Conservation (phyloP, 768 basidiomycete genomes). For the Mycena belliarum region DNA sequence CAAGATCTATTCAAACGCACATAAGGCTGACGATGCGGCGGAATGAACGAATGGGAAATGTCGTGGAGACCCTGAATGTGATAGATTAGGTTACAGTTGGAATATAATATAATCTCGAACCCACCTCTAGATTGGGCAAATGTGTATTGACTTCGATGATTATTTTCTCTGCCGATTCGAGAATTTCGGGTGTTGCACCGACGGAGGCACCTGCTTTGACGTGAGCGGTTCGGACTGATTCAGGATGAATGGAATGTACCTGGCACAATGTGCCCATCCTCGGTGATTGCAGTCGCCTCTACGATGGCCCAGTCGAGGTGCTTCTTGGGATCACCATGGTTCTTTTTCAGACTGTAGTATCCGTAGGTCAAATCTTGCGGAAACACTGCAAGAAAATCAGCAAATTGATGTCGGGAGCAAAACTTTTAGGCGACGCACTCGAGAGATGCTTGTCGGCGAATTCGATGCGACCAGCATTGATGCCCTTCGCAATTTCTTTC, state of each 20-base stretch:
- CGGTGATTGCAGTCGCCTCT: conserved; percentile 50
- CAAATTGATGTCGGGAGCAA: not conserved
- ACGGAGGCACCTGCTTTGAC: too few species aligned
- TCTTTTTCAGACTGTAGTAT: conserved; percentile 45
- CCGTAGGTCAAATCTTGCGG: conserved; percentile 51
- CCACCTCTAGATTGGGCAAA: conserved; percentile 46
- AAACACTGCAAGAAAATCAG: conserved; percentile 37
- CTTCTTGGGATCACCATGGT: conserved; percentile 44
- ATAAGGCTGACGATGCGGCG: conserved; percentile 43
- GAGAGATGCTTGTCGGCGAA: conserved; percentile 53
- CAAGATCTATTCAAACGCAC: not conserved
- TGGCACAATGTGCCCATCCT: conserved; percentile 49
- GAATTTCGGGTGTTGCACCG: conserved; percentile 49
- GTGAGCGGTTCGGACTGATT: too few species aligned
- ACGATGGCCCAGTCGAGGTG: conserved; percentile 52
- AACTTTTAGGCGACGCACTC: conserved; percentile 30
- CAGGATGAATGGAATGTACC: too few species aligned
- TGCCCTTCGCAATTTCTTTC: conserved; percentile 48
- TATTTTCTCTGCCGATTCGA: conserved; percentile 50
- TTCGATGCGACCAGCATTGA: conserved; percentile 47
- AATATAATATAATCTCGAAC: too few species aligned
- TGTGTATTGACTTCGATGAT: conserved; percentile 52
- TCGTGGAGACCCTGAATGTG: conserved; percentile 42
- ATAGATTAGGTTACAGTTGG: too few species aligned
- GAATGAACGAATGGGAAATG: conserved; percentile 45